Evolutionary conservation across 2,329 filamentous ascomycete genomes (phyloP).

Genomic region (Tolypocladium inflatum): DNA sequence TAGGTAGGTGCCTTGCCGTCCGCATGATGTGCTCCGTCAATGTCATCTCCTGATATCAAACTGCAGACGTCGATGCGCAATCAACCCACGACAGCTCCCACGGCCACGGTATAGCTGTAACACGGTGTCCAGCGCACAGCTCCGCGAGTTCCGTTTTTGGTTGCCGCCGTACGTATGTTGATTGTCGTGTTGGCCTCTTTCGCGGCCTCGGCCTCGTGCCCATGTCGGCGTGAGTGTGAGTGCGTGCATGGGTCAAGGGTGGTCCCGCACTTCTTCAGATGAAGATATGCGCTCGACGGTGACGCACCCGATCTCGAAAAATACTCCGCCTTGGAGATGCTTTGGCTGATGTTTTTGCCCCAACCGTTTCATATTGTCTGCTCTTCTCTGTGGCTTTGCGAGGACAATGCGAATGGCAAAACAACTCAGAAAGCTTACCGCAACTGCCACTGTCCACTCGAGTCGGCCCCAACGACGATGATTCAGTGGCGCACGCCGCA

Average conservation of each 20-base stretch:
- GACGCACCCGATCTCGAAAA: background rate
- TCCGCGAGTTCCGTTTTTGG: background rate
- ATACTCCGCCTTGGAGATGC: background rate
- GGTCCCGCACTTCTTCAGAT: background rate
- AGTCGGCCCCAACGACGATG: background rate
- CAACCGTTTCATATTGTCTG: background rate
- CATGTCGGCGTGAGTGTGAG: background rate
- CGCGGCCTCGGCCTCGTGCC: background rate
- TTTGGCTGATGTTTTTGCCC: background rate
- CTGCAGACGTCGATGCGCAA: background rate
- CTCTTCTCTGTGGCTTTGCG: background rate
- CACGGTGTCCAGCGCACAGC: background rate
- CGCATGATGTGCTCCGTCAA: background rate
- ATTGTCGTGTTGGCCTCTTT: background rate
- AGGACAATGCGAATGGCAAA: background rate
- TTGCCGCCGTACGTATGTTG: background rate
- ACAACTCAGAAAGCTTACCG: background rate
- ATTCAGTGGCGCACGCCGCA: background rate
- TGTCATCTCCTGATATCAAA: background rate
- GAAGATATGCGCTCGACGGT: background rate
- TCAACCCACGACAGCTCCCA: background rate
- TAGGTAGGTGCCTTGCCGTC: background rate
- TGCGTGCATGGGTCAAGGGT: background rate
- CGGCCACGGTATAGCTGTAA: background rate
- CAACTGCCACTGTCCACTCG: background rate